Evolutionary conservation across 179 eudicot species (phyloP), one percentile per base, ranked within the genome.

Genomic region (Dionaea muscipula): DNA sequence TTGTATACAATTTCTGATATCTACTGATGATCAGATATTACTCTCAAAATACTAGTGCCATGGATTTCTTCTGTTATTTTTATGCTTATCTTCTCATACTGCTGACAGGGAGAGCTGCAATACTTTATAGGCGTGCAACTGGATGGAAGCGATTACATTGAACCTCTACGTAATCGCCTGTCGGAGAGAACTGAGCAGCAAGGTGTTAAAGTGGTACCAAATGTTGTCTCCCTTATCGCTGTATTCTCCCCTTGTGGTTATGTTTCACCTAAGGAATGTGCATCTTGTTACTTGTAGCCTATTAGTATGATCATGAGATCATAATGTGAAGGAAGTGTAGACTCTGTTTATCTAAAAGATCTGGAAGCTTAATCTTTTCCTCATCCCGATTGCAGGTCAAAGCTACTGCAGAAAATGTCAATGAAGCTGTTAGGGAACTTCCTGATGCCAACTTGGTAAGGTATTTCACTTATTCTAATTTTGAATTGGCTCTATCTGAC

Each of bases 361-460:
- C 15, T 53, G 14, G 31, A 57, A 41, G 63, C 35, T 61, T 65
- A 26, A 49, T 35, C 8, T 39, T 53, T 33, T 55, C 46, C 16
- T 45, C 22, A 40, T 2, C 13, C 37, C 37, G 52, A 17, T 51
- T 46, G 33, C 48, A 75, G 80, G 80, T 75, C 47, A 75, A 72
- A 66, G 74, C 80, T 59, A 75, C 80, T 14, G 80, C 80, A 37
- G 80, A 72, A 65, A 72, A 75, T 65, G 77, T 75, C 46, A 56
- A 75, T 56, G 80, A 68, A 62, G 80, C 80, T 45, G 80, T 75
- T 56, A 71, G 77, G 51, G 80, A 75, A 72, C 80, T 75, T 45
- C 80, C 80, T 45, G 80, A 75, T 62, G 80, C 80, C 72, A 75
- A 75, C 62, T 65, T 44, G 80, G 80, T 75, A 75, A 75, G 80